Percentiles rank a stretch among this genome's conserved stretches.
These are phyloP conservation scores for Monascus purpureus DNA, from an alignment of 495 filamentous ascomycete species.

Conservation along the genomic window DNA sequence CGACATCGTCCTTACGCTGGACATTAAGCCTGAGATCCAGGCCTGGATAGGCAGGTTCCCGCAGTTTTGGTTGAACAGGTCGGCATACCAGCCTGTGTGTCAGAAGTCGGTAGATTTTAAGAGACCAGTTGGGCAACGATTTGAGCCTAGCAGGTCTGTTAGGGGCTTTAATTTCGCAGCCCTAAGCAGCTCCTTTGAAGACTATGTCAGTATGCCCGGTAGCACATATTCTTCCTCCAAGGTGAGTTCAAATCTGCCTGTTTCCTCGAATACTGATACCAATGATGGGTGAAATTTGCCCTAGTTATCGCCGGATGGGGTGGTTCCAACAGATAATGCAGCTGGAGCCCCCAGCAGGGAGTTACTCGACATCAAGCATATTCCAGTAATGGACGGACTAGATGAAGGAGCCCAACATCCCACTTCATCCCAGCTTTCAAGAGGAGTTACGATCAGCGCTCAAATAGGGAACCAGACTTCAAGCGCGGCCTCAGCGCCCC, in stretches of 20 bases:
- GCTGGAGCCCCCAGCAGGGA: too few relatives aligned
- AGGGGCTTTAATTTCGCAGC: slow-evolving; percentile 29
- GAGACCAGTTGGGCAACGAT: slow-evolving; percentile 23
- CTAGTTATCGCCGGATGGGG: neutral
- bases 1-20: slow-evolving; percentile 14
- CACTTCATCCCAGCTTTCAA: too few relatives aligned
- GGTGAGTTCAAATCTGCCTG: too few relatives aligned
- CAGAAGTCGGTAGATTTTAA: slow-evolving; percentile 20
- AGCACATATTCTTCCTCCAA: slow-evolving; percentile 3
- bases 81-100: slow-evolving; percentile 15
- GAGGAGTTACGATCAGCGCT: too few relatives aligned
- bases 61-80: slow-evolving; percentile 13
- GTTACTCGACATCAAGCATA: too few relatives aligned
- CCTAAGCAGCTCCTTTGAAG: slow-evolving; percentile 23
- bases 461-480: too few relatives aligned
- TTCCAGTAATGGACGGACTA: too few relatives aligned
- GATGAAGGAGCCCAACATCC: too few relatives aligned
- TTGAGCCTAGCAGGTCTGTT: slow-evolving; percentile 13
- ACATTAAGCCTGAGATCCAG: slow-evolving; percentile 28
- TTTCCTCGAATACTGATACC: neutral
- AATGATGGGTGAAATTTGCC: neutral
- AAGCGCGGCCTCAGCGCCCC: too few relatives aligned
- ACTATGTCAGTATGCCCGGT: slow-evolving; percentile 30
- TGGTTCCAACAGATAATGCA: neutral
- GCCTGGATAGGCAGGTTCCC: slow-evolving; percentile 21